Base-by-base conservation (phyloP, 176 grass and related monocot species). In the Guadua angustifolia region DNA sequence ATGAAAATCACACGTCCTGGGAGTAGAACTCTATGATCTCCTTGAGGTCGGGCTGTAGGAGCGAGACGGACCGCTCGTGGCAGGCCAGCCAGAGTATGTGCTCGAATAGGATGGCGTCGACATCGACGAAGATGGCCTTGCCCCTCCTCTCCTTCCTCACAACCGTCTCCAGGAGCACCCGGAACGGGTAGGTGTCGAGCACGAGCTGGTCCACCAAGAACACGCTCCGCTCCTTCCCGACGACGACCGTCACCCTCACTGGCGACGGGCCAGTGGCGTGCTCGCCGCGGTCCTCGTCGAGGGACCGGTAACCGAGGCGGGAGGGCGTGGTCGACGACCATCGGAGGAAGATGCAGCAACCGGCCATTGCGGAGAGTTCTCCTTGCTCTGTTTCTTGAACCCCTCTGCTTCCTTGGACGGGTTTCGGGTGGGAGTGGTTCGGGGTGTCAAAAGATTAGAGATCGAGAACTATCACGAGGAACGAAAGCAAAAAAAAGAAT, bases 1-100 rank as follows among this genome's bases (percentile, higher is more conserved):
- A 29, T 33, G 36, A 14, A 42, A 74, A 33, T 94, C 92, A 94
- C 8, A 71, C 92, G 81, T 99, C 96, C 89, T 88, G 91, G 29
- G 96, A 86, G 83, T 99, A 99, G 80, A 99, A 99, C 43, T 99
- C 96, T 63, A 99, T 92, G 84, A 99, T 99, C 84, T 99, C 96
- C 86, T 87, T 92, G 83, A 99, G 89, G 74, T 99, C 92, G 75
- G 87, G 86, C 70, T 91, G 87, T 6, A 92, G 79, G 71, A 94
- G 75, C 19, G 93, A 90, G 59, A 82, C 83, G 66, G 89, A 94
- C 13, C 79, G 87, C 21, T 88, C 94, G 49, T 94, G 80, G 86
- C 86, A 79, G 32, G 83, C 92, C 79, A 97, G 83, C 94, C 94
- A 97, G 66, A 97, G 94, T 32, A 94, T 87, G 83, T 97, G 94